These are phyloP conservation scores for Tricholoma hemisulphureum DNA, from an alignment of 768 basidiomycete species.

Conservation along the genomic window DNA sequence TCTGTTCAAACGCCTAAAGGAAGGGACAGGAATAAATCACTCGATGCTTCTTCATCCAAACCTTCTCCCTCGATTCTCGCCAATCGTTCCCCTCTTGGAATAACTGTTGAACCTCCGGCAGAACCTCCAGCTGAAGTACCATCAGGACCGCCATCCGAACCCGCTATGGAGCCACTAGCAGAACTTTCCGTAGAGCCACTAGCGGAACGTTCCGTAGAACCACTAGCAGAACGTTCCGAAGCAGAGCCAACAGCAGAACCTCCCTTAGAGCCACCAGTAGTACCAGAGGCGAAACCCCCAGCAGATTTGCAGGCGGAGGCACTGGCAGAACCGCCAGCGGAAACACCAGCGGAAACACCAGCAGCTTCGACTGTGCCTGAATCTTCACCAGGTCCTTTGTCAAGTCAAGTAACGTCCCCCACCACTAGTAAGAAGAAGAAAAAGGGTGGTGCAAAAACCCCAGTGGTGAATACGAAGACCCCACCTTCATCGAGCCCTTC, in stretches of 20 bases:
- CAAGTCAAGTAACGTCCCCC: conserved; percentile 6
- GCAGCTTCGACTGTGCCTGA: conserved; percentile 9
- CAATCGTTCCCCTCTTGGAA: conserved; percentile 17
- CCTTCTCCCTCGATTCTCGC: conserved; percentile 19
- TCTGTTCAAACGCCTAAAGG: conserved; percentile 10
- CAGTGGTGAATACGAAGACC: not conserved
- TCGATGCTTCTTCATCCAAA: conserved; percentile 19
- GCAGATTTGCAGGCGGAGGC: not conserved
- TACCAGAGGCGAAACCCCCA: not conserved
- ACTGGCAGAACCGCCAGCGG: conserved; percentile 3
- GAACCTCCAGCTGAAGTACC: conserved; percentile 1
- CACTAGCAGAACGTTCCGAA: not conserved
- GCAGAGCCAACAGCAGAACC: not conserved
- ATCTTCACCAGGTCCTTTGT: not conserved
- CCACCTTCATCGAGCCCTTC: not conserved
- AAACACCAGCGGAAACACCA: conserved; percentile 4
- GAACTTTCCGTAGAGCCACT: not conserved
- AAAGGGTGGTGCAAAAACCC: conserved; percentile 9
- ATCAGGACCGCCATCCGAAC: not conserved
- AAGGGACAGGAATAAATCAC: conserved; percentile 18
- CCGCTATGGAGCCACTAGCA: conserved; percentile 1
- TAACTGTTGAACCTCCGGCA: conserved; percentile 2
- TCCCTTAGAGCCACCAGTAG: conserved; percentile 1
- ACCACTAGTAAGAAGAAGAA: conserved; percentile 23
- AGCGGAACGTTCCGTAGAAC: not conserved